A percentile compares a stretch with the other conserved stretches of the same genome.
Evolutionary conservation across 176 grass and related monocot genomes (phyloP).

Genomic region (Ensete glaucum): DNA sequence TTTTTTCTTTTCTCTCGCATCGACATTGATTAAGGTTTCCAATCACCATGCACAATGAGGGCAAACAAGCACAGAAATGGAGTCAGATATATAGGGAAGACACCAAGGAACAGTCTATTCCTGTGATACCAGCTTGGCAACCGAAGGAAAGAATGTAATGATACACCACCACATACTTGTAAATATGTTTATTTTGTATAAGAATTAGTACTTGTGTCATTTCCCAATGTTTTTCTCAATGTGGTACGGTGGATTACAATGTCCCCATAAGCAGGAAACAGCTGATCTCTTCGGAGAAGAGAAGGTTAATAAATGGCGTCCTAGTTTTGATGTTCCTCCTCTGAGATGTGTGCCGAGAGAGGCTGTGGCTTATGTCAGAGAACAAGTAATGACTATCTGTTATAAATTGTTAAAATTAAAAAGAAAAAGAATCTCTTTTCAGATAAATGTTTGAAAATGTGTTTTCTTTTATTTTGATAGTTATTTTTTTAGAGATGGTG

Average conservation of each 20-base stretch:
- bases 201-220: background rate
- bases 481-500: no score
- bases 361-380: slow-evolving; percentile 89
- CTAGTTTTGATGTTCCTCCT: slow-evolving; percentile 88
- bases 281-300: slow-evolving; percentile 69
- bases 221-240: slow-evolving; percentile 13
- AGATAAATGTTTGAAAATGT: no score
- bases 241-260: slow-evolving; percentile 97
- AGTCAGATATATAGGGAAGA: slow-evolving; percentile 79
- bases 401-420: no score
- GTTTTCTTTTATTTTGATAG: no score
- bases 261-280: slow-evolving; percentile 98
- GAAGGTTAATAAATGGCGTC: slow-evolving; percentile 91
- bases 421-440: no score
- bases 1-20: background rate
- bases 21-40: slow-evolving; percentile 45
- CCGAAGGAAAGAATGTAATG: slow-evolving; percentile 60
- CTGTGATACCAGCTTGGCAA: slow-evolving; percentile 80
- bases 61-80: slow-evolving; percentile 54
- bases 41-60: slow-evolving; percentile 28
- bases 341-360: slow-evolving; percentile 95
- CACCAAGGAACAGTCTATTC: slow-evolving; percentile 79
- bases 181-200: background rate
- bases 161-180: background rate
- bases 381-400: slow-evolving; percentile 57